Percentiles rank a stretch among this genome's conserved stretches.
phyloP scores from a whole-genome alignment of 257 asterid genomes.

The Solanum sparsipilum region DNA sequence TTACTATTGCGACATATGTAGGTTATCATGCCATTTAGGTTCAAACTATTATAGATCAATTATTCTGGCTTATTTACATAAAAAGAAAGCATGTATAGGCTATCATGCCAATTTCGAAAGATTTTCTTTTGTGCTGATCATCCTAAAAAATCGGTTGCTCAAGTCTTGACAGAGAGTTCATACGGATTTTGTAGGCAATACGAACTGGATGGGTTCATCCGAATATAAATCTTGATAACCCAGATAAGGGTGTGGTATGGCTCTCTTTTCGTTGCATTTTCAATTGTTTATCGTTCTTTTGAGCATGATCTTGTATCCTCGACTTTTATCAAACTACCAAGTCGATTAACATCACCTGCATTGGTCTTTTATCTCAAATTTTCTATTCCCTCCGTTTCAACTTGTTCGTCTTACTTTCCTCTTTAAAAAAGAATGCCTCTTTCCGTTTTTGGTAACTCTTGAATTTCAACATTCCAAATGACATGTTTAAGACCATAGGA shows the following conservation, averaged over 20 bases:
- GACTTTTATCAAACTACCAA: background rate
- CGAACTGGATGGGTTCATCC: constrained; percentile 48
- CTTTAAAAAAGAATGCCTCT: background rate
- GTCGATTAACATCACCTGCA: background rate
- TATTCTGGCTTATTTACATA: background rate
- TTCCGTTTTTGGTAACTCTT: background rate
- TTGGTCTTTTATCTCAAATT: too few species aligned
- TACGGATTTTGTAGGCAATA: constrained; percentile 21
- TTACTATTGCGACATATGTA: background rate
- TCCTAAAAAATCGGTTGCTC: background rate
- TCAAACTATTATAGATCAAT: background rate
- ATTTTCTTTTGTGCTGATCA: background rate
- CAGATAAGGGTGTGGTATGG: constrained; percentile 30
- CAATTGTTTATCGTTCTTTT: background rate
- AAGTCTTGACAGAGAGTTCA: background rate
- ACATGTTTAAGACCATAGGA: background rate
- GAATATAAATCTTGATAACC: constrained; percentile 36
- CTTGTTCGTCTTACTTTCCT: background rate
- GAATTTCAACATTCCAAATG: background rate
- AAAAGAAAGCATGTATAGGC: background rate
- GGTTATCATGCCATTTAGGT: background rate
- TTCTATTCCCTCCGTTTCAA: background rate
- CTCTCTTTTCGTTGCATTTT: background rate
- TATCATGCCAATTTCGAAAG: background rate
- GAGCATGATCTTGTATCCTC: background rate